A percentile compares a stretch with the other conserved stretches of the same genome.
Conservation (phyloP, 805 yeast species). For the Tetrapisispora namnaoensis region DNA sequence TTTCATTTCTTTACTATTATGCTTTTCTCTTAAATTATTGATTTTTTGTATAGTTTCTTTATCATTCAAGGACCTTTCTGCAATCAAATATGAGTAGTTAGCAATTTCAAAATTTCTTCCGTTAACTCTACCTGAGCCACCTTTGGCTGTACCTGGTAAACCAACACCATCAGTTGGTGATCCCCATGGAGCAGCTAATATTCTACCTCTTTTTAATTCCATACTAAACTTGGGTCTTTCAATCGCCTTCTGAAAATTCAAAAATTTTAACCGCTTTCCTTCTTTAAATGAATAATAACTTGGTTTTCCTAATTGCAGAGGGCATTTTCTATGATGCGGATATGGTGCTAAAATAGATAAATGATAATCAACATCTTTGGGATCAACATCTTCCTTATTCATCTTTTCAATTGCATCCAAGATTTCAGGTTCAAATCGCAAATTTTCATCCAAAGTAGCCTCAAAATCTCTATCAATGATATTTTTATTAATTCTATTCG, state of each 20-base stretch:
- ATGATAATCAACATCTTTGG: conserved; percentile 36
- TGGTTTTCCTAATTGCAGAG: conserved; percentile 72
- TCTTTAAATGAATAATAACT: conserved; percentile 45
- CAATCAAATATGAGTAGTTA: conserved; percentile 63
- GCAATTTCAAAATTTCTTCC: conserved; percentile 65
- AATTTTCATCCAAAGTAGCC: conserved; percentile 33
- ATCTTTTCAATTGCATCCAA: conserved; percentile 11
- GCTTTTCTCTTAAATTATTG: conserved; percentile 32
- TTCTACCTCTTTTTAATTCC: conserved; percentile 77
- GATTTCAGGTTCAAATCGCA: conserved; percentile 39
- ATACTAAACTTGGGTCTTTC: conserved; percentile 69
- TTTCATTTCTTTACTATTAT: conserved; percentile 3
- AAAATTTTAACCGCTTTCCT: conserved; percentile 59
- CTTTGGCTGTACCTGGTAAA: conserved; percentile 30
- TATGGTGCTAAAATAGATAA: conserved; percentile 80
- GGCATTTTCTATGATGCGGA: conserved; percentile 77
- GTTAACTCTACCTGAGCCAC: conserved; percentile 72
- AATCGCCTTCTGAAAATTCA: conserved; percentile 62
- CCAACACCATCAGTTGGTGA: conserved; percentile 50
- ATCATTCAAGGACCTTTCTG: conserved; percentile 47
- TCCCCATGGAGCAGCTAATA: conserved; percentile 64
- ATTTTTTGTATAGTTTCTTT: conserved; percentile 32
- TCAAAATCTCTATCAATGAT: conserved; percentile 30
- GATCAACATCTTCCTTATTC: conserved; percentile 6
- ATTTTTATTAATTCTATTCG: background rate